Base-by-base conservation (phyloP, 177 flowering plant species). In the Vitis hybrid region DNA sequence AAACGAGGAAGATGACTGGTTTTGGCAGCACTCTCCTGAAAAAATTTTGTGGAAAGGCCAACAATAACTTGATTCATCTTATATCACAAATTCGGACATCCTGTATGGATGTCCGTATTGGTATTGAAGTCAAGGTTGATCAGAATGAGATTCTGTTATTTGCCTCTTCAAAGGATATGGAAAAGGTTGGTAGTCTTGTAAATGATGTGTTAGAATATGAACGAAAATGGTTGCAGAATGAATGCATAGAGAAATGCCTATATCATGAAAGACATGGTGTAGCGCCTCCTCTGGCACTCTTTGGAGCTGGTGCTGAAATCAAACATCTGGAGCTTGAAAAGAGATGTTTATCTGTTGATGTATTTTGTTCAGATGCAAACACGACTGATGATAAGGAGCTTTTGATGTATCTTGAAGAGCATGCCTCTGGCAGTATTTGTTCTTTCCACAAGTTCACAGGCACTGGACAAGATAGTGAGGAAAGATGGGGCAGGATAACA, bases 301-400 rank as follows among this genome's bases (percentile, higher is more conserved):
- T 95, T 81, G 99, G 99, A 75, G 85, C 91, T 81, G 98, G 99
- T 74, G 99, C 93, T 62, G 85, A 82, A 81, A 86, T 96, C 54
- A 91, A 81, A 82, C 94, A 93, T 78, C 75, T 96, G 69, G 99
- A 96, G 73, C 86, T 96, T 62, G 84, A 86, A 15, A 87, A 84
- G 70, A 84, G 90, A 70, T 83, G 34, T 70, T 79, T 96, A 70
- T 77, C 83, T 48, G 91, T 93, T 51, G 93, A 96, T 73, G 73
- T 91, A 19, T 79, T 62, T 65, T 79, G 73, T 77, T 71, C 88
- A 21, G 76, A 79, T 73, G 72, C 61, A 2, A 72, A 75, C 62
- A 56, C 70, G 13, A 55, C 88, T 65, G 82, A 82, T 76, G 97
- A 93, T 59, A 93, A 86, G 83, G 91, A 88, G 77, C 88, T 96